phyloP scores from a whole-genome alignment of 2,329 filamentous ascomycete species.

The Rhinocladiella mackenziei region DNA sequence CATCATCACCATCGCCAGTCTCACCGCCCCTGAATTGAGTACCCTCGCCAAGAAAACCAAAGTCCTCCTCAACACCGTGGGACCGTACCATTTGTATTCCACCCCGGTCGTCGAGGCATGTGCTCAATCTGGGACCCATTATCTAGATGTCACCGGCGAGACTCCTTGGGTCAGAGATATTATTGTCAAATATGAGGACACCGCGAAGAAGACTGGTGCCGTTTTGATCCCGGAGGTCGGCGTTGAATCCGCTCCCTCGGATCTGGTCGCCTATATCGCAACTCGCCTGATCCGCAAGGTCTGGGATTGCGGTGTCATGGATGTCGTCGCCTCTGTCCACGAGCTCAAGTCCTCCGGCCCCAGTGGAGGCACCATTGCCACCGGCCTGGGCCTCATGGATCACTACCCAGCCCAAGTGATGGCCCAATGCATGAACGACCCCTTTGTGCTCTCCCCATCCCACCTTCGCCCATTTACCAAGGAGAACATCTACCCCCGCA shows the following conservation, averaged over 20 bases:
- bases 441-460: constrained; percentile 28
- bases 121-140: constrained; percentile 62
- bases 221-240: constrained; percentile 61
- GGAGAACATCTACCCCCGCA: constrained; percentile 51
- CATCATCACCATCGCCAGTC: constrained; percentile 39
- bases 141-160: constrained; percentile 64
- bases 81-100: constrained; percentile 63
- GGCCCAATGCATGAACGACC: constrained; percentile 19
- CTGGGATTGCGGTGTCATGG: constrained; percentile 47
- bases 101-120: constrained; percentile 62
- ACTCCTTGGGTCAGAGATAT: constrained; percentile 61
- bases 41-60: constrained; percentile 53
- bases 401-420: constrained; percentile 22
- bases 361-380: constrained; percentile 63
- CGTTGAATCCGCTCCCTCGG: constrained; percentile 59
- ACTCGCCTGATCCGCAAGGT: constrained; percentile 52
- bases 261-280: constrained; percentile 52
- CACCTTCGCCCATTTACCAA: constrained; percentile 42
- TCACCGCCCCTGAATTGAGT: constrained; percentile 50
- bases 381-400: constrained; percentile 56
- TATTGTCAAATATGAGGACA: constrained; percentile 57
- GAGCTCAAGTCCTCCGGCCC: constrained; percentile 50
- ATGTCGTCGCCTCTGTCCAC: constrained; percentile 52
- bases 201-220: constrained; percentile 56
- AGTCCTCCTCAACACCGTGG: constrained; percentile 57